These are phyloP conservation scores for Penicillium nucicola DNA, from an alignment of 495 filamentous ascomycete species.

Conservation along the genomic window DNA sequence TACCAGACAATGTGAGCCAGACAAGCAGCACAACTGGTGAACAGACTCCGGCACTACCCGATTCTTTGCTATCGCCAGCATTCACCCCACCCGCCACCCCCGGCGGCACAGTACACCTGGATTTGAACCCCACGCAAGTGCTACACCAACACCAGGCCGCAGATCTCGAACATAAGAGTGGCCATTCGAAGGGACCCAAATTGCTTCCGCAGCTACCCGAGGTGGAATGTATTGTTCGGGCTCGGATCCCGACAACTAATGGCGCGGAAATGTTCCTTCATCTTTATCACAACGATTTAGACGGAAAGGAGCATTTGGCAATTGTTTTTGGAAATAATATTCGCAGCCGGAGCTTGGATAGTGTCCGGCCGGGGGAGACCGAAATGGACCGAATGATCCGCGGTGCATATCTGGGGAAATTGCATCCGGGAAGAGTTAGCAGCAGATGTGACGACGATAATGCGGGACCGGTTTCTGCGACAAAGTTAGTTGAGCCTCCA, in stretches of 20 bases:
- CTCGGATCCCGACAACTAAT: constrained; percentile 79
- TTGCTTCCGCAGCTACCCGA: constrained; percentile 67
- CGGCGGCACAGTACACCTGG: constrained; percentile 54
- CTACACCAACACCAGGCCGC: constrained; percentile 31
- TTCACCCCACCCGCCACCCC: constrained; percentile 78
- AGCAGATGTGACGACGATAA: constrained; percentile 52
- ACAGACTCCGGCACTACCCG: constrained; percentile 43
- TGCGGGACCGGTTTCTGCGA: constrained; percentile 8
- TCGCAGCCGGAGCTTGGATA: constrained; percentile 74
- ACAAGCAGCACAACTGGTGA: constrained; percentile 18
- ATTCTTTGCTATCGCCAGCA: constrained; percentile 64
- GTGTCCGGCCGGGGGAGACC: constrained; percentile 78
- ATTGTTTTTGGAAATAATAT: constrained; percentile 92
- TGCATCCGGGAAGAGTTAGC: constrained; percentile 80
- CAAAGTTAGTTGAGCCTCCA: constrained; percentile 41
- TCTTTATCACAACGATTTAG: constrained; percentile 86
- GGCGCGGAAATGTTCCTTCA: constrained; percentile 97
- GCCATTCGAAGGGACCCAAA: constrained; percentile 56
- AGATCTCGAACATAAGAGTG: constrained; percentile 28
- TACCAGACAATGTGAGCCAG: constrained; percentile 20
- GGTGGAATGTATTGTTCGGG: constrained; percentile 79
- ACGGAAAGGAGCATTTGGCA: constrained; percentile 96
- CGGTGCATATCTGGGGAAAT: constrained; percentile 83
- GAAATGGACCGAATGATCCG: constrained; percentile 95
- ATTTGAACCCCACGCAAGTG: constrained; percentile 35